Evolutionary conservation across 345 rosid genomes (phyloP), one percentile per base, ranked within the genome.

Genomic region (Schrenkiella parvula): DNA sequence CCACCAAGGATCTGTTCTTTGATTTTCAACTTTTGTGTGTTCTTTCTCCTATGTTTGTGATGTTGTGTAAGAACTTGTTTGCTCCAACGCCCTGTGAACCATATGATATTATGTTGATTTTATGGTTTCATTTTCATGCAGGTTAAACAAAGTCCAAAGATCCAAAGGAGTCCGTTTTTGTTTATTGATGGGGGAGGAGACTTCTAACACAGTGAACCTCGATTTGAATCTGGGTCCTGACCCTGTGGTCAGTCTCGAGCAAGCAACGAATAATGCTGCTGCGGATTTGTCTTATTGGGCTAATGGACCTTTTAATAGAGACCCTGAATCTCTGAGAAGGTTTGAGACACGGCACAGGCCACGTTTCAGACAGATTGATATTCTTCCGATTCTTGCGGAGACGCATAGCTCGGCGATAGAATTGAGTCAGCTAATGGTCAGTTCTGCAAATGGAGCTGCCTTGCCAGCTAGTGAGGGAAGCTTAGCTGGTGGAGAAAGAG

Each of bases 211-310:
- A 21, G 85, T 93, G 97, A 90, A 93, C 73, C 88, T 93, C 41
- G 98, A 93, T 79, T 87, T 93, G 88, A 93, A 90, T 71, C 83
- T 93, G 54, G 92, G 92, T 34, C 97, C 87, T 59, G 86, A 43
- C 62, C 91, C 92, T 60, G 98, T 83, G 80, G 58, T 78, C 14
- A 83, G 48, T 57, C 60, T 43, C 4, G 63, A 75, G 53, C 70
- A 80, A 11, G 59, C 74, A 21, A 52, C 74, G 6, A 69, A 66
- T 77, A 11, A 7, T 72, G 12, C 38, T 64, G 32, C 18, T 46
- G 68, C 35, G 58, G 11, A 38, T 18, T 13, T 23, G 23, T 79
- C 78, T 53, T 85, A 74, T 46, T 84, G 80, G 85, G 48, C 71
- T 22, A 84, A 77, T 71, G 82, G 79, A 41, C 84, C 71, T 2